Conservation (phyloP, 1,284 basidiomycete species). For the Ceratobasidium sp. region DNA sequence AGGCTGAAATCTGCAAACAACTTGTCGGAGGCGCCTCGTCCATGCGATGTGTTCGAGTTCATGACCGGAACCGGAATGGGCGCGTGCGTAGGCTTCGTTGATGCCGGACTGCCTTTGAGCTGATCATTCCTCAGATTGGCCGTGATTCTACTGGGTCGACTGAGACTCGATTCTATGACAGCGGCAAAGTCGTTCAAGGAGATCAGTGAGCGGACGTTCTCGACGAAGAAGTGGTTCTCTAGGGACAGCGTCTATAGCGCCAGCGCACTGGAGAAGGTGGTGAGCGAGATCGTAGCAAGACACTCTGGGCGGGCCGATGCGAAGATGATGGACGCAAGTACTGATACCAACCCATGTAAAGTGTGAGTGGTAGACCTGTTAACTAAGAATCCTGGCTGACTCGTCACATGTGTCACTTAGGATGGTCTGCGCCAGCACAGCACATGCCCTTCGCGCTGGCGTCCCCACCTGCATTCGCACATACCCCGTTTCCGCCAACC, state of each 20-base stretch:
- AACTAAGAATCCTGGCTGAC: not conserved
- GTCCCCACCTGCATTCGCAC: not conserved
- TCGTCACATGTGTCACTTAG: not conserved
- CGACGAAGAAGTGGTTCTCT: conserved; percentile 9
- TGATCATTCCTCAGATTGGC: conserved; percentile 51
- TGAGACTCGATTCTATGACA: conserved; percentile 50
- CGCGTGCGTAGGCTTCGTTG: not conserved
- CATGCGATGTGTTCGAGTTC: conserved; percentile 53
- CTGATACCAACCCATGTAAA: not conserved
- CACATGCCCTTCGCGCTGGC: not conserved
- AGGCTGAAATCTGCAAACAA: too few species aligned
- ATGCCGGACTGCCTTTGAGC: too few species aligned
- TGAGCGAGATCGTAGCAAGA: not conserved
- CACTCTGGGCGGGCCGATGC: not conserved
- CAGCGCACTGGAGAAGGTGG: not conserved
- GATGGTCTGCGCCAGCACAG: not conserved
- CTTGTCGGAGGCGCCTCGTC: conserved; percentile 32
- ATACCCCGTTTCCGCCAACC: not conserved
- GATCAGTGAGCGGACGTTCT: conserved; percentile 40
- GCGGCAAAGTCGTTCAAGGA: conserved; percentile 51
- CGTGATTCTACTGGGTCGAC: conserved; percentile 52
- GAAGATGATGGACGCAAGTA: not conserved
- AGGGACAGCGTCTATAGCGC: not conserved
- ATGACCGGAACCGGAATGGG: conserved; percentile 54
- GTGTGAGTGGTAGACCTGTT: not conserved